A percentile compares a stretch with the other conserved stretches of the same genome.
Conservation (phyloP, 2,329 filamentous ascomycete genomes). For the Colletotrichum sidae region DNA sequence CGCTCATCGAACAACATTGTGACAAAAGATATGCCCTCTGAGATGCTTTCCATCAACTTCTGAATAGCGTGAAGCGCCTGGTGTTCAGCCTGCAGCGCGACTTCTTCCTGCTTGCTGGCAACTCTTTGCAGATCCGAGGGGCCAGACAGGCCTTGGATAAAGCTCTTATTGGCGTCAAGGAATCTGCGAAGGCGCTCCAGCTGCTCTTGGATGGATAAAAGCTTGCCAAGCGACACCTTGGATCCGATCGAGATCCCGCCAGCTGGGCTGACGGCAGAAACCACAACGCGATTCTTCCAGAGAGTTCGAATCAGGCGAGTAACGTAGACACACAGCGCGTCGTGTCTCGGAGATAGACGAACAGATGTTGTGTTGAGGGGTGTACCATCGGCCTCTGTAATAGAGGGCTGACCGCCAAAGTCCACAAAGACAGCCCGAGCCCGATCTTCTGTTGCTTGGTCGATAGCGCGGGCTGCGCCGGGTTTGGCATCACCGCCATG, state of each 20-base stretch:
- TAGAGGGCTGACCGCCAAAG: constrained; percentile 86
- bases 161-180: constrained; percentile 85
- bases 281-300: constrained; percentile 85
- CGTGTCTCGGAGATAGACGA: constrained; percentile 87
- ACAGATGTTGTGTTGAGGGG: constrained; percentile 83
- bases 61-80: constrained; percentile 89
- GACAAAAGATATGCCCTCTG: constrained; percentile 96
- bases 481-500: constrained; percentile 83
- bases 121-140: constrained; percentile 85
- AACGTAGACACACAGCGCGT: constrained; percentile 88
- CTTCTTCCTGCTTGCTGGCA: constrained; percentile 87
- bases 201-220: constrained; percentile 82
- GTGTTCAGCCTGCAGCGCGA: constrained; percentile 93
- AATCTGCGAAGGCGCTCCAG: constrained; percentile 84
- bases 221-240: constrained; percentile 74
- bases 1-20: constrained; percentile 94
- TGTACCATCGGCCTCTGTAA: constrained; percentile 81
- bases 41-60: constrained; percentile 87
- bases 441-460: constrained; percentile 86
- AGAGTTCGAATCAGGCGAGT: constrained; percentile 88
- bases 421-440: constrained; percentile 92
- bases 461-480: constrained; percentile 80
- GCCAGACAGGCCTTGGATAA: constrained; percentile 94
- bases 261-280: constrained; percentile 60
- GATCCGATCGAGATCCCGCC: constrained; percentile 74